phyloP scores from a whole-genome alignment of 371 early-diverging fungal genomes.

The Mucor indicus region DNA sequence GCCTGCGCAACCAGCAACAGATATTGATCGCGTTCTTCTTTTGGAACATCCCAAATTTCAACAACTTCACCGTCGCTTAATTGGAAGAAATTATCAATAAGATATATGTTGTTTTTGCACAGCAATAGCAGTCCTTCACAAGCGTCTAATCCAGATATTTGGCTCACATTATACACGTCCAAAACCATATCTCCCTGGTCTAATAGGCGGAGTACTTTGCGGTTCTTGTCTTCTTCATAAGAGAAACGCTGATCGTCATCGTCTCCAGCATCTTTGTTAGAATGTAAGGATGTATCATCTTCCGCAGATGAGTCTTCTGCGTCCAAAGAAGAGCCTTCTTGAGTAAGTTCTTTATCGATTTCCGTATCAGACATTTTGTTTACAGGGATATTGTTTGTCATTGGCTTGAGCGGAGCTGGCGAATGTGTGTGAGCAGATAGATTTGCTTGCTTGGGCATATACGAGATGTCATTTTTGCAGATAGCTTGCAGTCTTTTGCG shows the following conservation, averaged over 20 bases:
- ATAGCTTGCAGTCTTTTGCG: slow-evolving; percentile 50
- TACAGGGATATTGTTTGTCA: background rate
- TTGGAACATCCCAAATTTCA: slow-evolving; percentile 71
- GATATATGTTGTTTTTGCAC: slow-evolving; percentile 71
- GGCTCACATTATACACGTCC: slow-evolving; percentile 73
- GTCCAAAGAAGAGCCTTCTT: background rate
- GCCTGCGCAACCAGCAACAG: slow-evolving; percentile 59
- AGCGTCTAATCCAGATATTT: slow-evolving; percentile 72
- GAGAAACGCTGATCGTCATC: slow-evolving; percentile 35
- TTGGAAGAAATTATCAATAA: slow-evolving; percentile 77
- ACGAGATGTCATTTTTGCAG: slow-evolving; percentile 28
- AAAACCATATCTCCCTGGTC: slow-evolving; percentile 71
- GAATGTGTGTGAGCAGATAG: background rate
- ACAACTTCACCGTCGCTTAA: slow-evolving; percentile 71
- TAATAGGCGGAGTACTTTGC: slow-evolving; percentile 67
- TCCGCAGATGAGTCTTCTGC: background rate
- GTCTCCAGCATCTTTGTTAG: slow-evolving; percentile 4
- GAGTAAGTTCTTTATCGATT: slow-evolving; percentile 12
- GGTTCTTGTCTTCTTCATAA: slow-evolving; percentile 71
- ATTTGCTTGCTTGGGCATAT: slow-evolving; percentile 48
- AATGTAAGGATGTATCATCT: background rate
- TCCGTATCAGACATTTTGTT: slow-evolving; percentile 1
- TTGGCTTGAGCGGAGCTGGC: background rate
- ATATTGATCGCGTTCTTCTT: slow-evolving; percentile 70
- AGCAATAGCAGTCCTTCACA: slow-evolving; percentile 70